Percentiles rank a stretch among this genome's conserved stretches.
These are phyloP conservation scores for Sarocladium brachiariae DNA, from an alignment of 2,329 filamentous ascomycete species.

Conservation along the genomic window DNA sequence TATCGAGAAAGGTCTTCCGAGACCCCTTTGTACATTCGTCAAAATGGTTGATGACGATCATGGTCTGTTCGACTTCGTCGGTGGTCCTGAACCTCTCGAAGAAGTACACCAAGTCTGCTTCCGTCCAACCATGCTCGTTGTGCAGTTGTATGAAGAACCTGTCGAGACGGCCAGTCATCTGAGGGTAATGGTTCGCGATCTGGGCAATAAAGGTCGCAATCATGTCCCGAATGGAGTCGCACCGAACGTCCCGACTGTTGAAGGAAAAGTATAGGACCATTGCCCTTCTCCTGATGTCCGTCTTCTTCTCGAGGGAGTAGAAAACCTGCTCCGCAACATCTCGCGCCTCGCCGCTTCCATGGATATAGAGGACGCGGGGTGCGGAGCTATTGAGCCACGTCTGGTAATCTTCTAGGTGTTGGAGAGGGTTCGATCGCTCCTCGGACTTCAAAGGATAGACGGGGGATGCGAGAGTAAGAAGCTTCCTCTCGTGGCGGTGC, in stretches of 20 bases:
- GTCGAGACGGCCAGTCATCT: conserved; percentile 7
- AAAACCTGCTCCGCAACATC: conserved; percentile 13
- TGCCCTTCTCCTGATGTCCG: not conserved
- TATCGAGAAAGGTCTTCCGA: conserved; percentile 12
- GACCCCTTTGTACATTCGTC: conserved; percentile 14
- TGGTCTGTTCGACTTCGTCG: conserved; percentile 11
- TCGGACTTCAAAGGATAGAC: conserved; percentile 10
- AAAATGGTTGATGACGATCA: conserved; percentile 13
- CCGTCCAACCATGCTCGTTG: conserved; percentile 13
- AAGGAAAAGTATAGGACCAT: conserved; percentile 14
- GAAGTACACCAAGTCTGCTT: conserved; percentile 11
- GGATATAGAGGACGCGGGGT: conserved; percentile 13
- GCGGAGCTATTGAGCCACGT: conserved; percentile 10
- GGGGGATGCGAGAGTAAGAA: conserved; percentile 11
- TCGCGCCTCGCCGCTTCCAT: conserved; percentile 10
- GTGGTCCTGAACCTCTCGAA: conserved; percentile 13
- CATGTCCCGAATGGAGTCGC: conserved; percentile 13
- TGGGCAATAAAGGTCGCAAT: conserved; percentile 12
- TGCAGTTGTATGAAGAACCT: conserved; percentile 9
- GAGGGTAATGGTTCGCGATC: conserved; percentile 11
- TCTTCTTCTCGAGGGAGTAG: conserved; percentile 10
- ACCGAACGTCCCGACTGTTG: conserved; percentile 11
- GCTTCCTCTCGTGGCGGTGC: conserved; percentile 8
- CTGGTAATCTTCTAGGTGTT: not conserved
- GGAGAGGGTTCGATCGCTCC: conserved; percentile 1